Base-by-base conservation (phyloP, 139 green algal species). In the Chlorella sp. region DNA sequence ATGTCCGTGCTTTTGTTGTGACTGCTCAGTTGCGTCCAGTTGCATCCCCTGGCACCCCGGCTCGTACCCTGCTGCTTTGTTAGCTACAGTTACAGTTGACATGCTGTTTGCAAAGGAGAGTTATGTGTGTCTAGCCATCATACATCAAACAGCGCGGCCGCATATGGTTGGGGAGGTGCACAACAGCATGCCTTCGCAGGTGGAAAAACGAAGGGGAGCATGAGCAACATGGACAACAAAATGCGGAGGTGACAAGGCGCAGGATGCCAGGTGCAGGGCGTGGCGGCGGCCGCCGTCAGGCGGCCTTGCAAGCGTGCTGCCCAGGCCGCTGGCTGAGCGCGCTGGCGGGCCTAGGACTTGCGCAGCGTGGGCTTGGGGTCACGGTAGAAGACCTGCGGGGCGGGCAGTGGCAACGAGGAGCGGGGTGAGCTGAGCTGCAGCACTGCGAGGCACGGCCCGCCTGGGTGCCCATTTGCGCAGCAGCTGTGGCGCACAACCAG, bases 361-460 rank as follows among this genome's bases (percentile, higher is more conserved):
- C 64, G n/a, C n/a, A 72, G 40, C 1, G 62, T 76, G 64, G 79
- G 79, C 32, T 41, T 75, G 32, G 79, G 79, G 20, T 84, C 79
- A 1, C 79, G 62, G 64, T 84, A 84, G 44, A 76, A 84, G 17
- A 84, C 64, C 77, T 83, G 60, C 40, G 30, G 20, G 22, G 22
- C 32, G 14, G 7, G 13, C 4, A 30, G 28, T 20, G 28, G 46
- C 0, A 3, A 32, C 32, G 9, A n/a, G 41, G 41, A 28, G 3
- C 5, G 32, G 60, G 26, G 26, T 36, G 36, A 48, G 36, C 16
- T n/a, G 32, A 11, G 46, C 46, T 11, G 46, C 46, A 54, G 8
- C 8, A 54, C 46, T 19, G 11, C 46, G 46, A 8, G 46, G 8
- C 8, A 11, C 46, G 11, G 46, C 46, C n/a, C n/a, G n/a, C n/a